phyloP scores from a whole-genome alignment of 495 filamentous ascomycete genomes.

The Hamigera avellanea region DNA sequence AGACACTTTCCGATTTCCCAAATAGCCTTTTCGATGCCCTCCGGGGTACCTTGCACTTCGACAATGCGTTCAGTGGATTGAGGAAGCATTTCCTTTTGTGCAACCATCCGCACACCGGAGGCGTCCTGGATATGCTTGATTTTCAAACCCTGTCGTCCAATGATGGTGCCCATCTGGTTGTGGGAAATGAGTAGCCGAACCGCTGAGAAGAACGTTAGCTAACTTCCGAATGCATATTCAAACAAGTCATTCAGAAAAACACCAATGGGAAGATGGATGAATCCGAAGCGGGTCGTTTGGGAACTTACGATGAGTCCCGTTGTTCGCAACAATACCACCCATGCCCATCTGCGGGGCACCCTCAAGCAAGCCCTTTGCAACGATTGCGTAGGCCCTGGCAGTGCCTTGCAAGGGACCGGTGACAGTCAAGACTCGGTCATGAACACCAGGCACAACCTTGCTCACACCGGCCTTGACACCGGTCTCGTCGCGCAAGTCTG shows the following conservation, averaged over 20 bases:
- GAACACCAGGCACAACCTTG: slow-evolving; percentile 95
- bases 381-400: slow-evolving; percentile 83
- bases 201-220: slow-evolving; percentile 44
- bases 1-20: slow-evolving; percentile 99
- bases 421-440: slow-evolving; percentile 92
- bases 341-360: slow-evolving; percentile 91
- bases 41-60: slow-evolving; percentile 85
- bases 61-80: slow-evolving; percentile 99
- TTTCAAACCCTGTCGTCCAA: slow-evolving; percentile 88
- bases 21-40: slow-evolving; percentile 86
- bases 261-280: background rate
- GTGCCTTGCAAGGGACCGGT: slow-evolving; percentile 78
- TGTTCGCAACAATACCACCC: slow-evolving; percentile 73
- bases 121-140: slow-evolving; percentile 99
- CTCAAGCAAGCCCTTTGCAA: slow-evolving; percentile 81
- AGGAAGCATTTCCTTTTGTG: slow-evolving; percentile 98
- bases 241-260: background rate
- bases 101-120: slow-evolving; percentile 95
- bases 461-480: slow-evolving; percentile 95
- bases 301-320: slow-evolving; percentile 85
- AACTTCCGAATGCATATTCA: background rate
- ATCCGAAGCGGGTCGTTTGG: background rate
- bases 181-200: slow-evolving; percentile 96
- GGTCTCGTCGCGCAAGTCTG: slow-evolving; percentile 91
- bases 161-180: slow-evolving; percentile 99